These are phyloP conservation scores for Alternaria longipes DNA, from an alignment of 2,329 filamentous ascomycete species.

Conservation along the genomic window DNA sequence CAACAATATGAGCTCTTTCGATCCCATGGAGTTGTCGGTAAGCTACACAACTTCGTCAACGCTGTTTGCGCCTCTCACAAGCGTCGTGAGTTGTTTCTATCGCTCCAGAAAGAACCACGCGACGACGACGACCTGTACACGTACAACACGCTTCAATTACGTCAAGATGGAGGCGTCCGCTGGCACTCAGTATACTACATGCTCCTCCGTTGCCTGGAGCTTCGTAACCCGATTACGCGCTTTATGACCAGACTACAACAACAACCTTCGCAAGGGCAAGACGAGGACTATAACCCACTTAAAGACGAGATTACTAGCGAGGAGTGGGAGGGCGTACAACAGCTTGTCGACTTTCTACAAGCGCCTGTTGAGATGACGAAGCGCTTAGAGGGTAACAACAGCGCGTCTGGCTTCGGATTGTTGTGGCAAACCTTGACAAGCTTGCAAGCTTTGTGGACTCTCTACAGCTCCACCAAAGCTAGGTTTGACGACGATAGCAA, in stretches of 20 bases:
- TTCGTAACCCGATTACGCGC: neutral
- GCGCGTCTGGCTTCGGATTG: constrained; percentile 10
- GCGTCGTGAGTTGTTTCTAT: constrained; percentile 7
- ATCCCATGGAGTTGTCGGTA: constrained; percentile 3
- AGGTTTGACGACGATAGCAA: neutral
- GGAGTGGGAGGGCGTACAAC: constrained; percentile 10
- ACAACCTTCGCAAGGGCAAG: neutral
- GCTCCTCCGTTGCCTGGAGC: constrained; percentile 17
- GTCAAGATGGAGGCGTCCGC: constrained; percentile 14
- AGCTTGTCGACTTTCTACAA: constrained; percentile 13
- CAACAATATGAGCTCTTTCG: constrained; percentile 1
- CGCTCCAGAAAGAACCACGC: neutral
- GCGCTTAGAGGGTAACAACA: constrained; percentile 13
- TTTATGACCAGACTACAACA: neutral
- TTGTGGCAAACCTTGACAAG: constrained; percentile 16
- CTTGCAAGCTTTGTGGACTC: neutral
- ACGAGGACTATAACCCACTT: constrained; percentile 3
- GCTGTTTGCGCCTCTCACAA: constrained; percentile 9
- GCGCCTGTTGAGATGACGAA: constrained; percentile 10
- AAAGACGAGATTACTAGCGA: neutral
- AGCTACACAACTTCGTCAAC: constrained; percentile 16
- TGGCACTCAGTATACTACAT: constrained; percentile 18
- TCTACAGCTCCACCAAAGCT: neutral
- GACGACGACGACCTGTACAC: constrained; percentile 2
- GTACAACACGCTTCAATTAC: constrained; percentile 5